Base-by-base conservation (phyloP, 805 yeast species). In the Grigorovia yakushimaensis region DNA sequence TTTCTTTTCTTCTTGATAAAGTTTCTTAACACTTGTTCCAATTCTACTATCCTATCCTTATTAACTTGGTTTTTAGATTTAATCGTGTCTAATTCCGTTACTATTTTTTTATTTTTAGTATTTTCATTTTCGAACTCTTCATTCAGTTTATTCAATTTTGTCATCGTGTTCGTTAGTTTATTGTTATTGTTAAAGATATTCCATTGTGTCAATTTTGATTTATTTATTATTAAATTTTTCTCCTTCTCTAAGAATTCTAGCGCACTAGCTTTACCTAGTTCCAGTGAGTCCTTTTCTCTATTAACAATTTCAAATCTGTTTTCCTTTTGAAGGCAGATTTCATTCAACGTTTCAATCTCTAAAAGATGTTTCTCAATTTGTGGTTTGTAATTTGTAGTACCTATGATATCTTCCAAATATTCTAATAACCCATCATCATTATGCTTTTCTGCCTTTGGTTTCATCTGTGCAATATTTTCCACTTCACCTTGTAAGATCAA, bases 391-490 rank as follows among this genome's bases (percentile, higher is more conserved):
- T 76, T 73, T 1, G 96, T 73, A 0, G 99, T 94, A 4, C 98
- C 99, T 47, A 94, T 93, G 43, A 93, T 91, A 69, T 94, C 98
- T 61, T 93, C 99, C 50, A 93, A 68, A 61, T 93, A 93, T 60
- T 94, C 99, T 38, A 93, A 67, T 23, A 93, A 70, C 0, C 99
- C 99, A 61, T 93, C 98, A 57, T 91, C 98, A 53, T 79, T 79
- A 46, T 87, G 95, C 44, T 73, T 78, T 58, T 93, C 97, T 0
- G 97, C 98, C 60, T 91, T 93, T 10, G 99, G 85, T 61, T 91
- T 91, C 99, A 93, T 94, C 63, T 93, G 97, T 0, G 98, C 97
- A 59, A 93, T 93, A 54, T 89, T 83, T 68, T 93, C 99, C 40
- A 93, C 98, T 63, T 93, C 99, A 62, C 99, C 99, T 67, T 93